Evolutionary conservation across 1,284 basidiomycete species (phyloP).

Genomic region (Papiliotrema nemorosa): DNA sequence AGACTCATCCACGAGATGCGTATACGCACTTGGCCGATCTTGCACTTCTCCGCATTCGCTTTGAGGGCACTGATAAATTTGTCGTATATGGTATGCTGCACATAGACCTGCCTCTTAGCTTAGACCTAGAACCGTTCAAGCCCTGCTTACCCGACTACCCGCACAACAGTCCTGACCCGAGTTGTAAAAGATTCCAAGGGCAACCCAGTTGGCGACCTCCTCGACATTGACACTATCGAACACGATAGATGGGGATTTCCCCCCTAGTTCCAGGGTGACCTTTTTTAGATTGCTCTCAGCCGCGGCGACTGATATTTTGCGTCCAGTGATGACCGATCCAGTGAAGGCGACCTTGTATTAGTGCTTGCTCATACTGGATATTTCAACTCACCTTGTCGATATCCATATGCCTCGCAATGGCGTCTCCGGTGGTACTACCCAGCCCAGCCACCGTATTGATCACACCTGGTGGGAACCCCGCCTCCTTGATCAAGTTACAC

Average conservation of each 20-base stretch:
- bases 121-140: background rate
- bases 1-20: background rate
- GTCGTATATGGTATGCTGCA: conserved; percentile 81
- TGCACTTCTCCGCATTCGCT: conserved; percentile 60
- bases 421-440: conserved; percentile 77
- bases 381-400: conserved; percentile 62
- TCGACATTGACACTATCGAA: conserved; percentile 57
- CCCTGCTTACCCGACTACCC: conserved; percentile 63
- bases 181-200: conserved; percentile 39
- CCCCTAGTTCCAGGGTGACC: conserved; percentile 57
- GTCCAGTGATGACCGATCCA: conserved; percentile 68
- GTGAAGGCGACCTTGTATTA: conserved; percentile 48
- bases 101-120: conserved; percentile 55
- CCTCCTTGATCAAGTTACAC: conserved; percentile 37
- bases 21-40: conserved; percentile 59
- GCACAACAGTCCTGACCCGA: conserved; percentile 48
- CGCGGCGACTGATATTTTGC: conserved; percentile 77
- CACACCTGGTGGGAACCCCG: conserved; percentile 84
- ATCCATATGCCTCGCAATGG: conserved; percentile 69
- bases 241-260: conserved; percentile 46
- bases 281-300: conserved; percentile 80
- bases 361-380: background rate
- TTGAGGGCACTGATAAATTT: conserved; percentile 69
- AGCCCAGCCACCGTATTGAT: conserved; percentile 81
- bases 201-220: conserved; percentile 62